A percentile compares a stretch with the other conserved stretches of the same genome.
Conservation (phyloP, 371 early-diverging fungal genomes). For the Apophysomyces sp. region DNA sequence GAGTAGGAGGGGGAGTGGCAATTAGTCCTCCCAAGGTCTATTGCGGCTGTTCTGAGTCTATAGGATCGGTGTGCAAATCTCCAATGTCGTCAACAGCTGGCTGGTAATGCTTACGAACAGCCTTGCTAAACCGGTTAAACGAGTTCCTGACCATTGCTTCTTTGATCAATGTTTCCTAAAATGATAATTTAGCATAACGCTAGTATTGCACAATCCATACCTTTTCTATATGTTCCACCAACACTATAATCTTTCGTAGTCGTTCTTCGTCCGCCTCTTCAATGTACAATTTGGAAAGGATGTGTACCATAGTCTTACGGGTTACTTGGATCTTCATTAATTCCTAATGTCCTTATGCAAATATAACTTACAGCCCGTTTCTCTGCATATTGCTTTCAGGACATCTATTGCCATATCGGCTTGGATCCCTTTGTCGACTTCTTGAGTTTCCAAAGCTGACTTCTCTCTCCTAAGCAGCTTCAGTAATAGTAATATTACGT, state of each 20-base stretch:
- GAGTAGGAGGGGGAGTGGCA: too few relatives aligned
- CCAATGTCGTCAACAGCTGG: background rate
- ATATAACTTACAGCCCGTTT: conserved; percentile 17
- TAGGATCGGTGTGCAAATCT: too few relatives aligned
- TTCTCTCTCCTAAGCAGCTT: conserved; percentile 6
- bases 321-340: too few relatives aligned
- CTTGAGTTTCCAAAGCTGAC: conserved; percentile 7
- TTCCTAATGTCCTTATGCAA: too few relatives aligned
- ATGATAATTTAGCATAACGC: background rate
- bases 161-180: conserved; percentile 26
- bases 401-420: conserved; percentile 41
- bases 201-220: conserved; percentile 16
- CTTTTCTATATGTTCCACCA: conserved; percentile 28
- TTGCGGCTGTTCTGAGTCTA: too few relatives aligned
- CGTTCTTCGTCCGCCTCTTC: conserved; percentile 25
- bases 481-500: background rate
- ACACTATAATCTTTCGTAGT: conserved; percentile 21
- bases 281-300: conserved; percentile 33
- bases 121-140: conserved; percentile 24
- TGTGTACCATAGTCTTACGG: conserved; percentile 40
- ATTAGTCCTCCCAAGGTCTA: too few relatives aligned
- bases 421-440: conserved; percentile 31
- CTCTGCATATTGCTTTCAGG: conserved; percentile 26
- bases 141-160: conserved; percentile 28
- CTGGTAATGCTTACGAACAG: conserved; percentile 12